A percentile compares a stretch with the other conserved stretches of the same genome.
Evolutionary conservation across 805 yeast species (phyloP).

Genomic region (Yamadazyma ubonensis): DNA sequence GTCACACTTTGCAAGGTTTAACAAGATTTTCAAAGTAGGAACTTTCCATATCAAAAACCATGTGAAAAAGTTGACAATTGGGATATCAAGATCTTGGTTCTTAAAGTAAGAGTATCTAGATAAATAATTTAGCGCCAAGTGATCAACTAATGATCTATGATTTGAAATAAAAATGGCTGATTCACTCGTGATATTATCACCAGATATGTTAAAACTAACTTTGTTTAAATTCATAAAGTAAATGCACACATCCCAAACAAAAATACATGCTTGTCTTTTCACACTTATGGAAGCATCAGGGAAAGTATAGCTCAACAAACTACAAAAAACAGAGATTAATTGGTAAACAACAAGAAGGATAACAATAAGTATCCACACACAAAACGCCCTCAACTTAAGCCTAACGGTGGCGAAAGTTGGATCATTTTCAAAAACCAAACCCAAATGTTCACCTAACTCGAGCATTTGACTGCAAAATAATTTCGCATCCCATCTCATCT

Average conservation of each 20-base stretch:
- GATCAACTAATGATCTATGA: slow-evolving; percentile 70
- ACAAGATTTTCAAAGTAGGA: slow-evolving; percentile 51
- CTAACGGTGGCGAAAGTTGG: slow-evolving; percentile 11
- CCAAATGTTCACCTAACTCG: slow-evolving; percentile 34
- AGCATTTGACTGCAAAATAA: slow-evolving; percentile 6
- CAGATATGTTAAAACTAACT: slow-evolving; percentile 39
- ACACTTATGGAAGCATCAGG: slow-evolving; percentile 22
- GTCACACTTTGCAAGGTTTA: slow-evolving; percentile 53
- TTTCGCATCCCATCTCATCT: slow-evolving; percentile 10
- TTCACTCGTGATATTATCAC: slow-evolving; percentile 38
- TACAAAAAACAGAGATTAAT: slow-evolving; percentile 17
- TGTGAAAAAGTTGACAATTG: slow-evolving; percentile 57
- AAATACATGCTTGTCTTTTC: slow-evolving; percentile 18
- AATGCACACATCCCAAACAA: slow-evolving; percentile 32
- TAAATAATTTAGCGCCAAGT: slow-evolving; percentile 49
- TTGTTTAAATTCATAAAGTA: slow-evolving; percentile 34
- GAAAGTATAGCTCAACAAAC: slow-evolving; percentile 13
- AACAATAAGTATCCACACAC: slow-evolving; percentile 19
- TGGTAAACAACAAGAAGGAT: slow-evolving; percentile 21
- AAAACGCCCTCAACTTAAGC: slow-evolving; percentile 18
- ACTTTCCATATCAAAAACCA: slow-evolving; percentile 69
- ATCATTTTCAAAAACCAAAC: slow-evolving; percentile 22
- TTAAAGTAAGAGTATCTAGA: slow-evolving; percentile 28
- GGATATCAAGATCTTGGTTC: slow-evolving; percentile 20
- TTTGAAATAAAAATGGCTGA: slow-evolving; percentile 49